Evolutionary conservation across 257 asterid genomes (phyloP).

Genomic region (Paraleonurus japonicus): DNA sequence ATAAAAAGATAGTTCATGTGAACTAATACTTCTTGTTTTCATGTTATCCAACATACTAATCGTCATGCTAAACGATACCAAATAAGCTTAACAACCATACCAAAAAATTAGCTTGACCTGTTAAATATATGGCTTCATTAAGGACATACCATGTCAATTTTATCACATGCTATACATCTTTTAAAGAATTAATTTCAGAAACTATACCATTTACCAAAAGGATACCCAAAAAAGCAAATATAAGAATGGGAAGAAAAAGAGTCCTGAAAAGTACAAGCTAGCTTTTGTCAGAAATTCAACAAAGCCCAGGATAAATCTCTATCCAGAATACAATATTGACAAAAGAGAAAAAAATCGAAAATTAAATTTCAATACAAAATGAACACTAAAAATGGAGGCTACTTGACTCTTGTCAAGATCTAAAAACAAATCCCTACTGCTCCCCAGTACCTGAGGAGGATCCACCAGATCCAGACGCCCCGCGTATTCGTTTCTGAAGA

Average conservation of each 20-base stretch:
- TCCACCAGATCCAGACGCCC: conserved; percentile 30
- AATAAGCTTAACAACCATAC: too few relatives aligned
- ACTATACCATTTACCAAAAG: background rate
- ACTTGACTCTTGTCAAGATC: background rate
- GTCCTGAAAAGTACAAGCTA: background rate
- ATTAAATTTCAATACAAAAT: background rate
- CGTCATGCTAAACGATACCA: too few relatives aligned
- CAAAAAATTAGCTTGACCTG: too few relatives aligned
- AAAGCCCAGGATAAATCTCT: conserved; percentile 5
- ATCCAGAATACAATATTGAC: background rate
- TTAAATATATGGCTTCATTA: too few relatives aligned
- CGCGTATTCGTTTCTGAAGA: conserved; percentile 80
- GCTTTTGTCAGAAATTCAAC: background rate
- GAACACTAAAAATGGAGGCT: background rate
- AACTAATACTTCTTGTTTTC: too few relatives aligned
- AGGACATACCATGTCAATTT: too few relatives aligned
- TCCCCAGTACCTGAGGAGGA: conserved; percentile 40
- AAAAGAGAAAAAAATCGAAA: background rate
- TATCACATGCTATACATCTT: too few relatives aligned
- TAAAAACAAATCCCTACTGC: conserved; percentile 19
- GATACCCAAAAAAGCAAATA: background rate
- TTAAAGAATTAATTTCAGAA: too few relatives aligned
- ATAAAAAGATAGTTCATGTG: too few relatives aligned
- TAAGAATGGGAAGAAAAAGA: background rate
- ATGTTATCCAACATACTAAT: too few relatives aligned